Base-by-base conservation (phyloP, 345 rosid genomes). In the Lumnitzera littorea region DNA sequence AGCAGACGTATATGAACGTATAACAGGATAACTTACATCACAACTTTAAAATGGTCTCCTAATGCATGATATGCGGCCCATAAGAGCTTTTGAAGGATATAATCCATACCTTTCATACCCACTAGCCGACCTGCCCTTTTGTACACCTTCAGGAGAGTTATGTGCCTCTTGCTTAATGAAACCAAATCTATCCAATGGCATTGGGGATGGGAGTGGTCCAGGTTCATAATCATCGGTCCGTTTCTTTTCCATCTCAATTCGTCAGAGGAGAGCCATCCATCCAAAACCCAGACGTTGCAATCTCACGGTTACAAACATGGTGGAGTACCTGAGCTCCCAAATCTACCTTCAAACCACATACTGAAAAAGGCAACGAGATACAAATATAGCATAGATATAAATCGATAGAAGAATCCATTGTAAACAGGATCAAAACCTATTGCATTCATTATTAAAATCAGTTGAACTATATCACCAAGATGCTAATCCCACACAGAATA, bases 121-220 rank as follows among this genome's bases (percentile, higher is more conserved):
- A 78, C 48, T 55, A 29, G 68, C 72, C 52, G 84, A 76, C 73
- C 72, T 83, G 53, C 73, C 72, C 76, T 81, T 92, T 60, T 43
- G 68, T 68, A 75, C 24, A 62, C 72, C 74, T 20, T 87, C 87
- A 41, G 83, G 76, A 67, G 80, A 59, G 68, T 65, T 74, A 71
- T 71, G 75, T 16, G 52, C 68, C 57, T 87, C 96, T 68, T 81
- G 88, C 80, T 85, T 92, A 48, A 83, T 62, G 67, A 84, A 84
- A 62, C 97, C 94, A 72, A 84, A 85, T 80, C 78, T 84, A 69
- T 94, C 97, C 66, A 88, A 46, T 1, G 76, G 73, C 64, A 73
- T 78, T 24, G 79, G 86, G 16, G 82, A 68, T 70, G 96, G 91
- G 62, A 70, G 68, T 10, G 88, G 78, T 53, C 84, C 94, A 10